Base-by-base conservation (phyloP, 129 eudicot species). In the Erigeron canadensis region DNA sequence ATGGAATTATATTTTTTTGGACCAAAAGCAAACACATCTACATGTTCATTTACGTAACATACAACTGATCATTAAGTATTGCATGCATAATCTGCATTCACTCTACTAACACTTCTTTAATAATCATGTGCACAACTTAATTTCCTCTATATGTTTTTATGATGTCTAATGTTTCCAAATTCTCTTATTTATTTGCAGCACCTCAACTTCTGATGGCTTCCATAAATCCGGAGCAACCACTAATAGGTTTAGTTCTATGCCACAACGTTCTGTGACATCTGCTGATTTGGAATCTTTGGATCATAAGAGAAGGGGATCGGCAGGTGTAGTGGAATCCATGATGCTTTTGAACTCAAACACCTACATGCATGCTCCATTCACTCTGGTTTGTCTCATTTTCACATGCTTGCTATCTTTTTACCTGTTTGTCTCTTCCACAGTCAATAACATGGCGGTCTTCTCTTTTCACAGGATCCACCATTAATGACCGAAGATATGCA, bases 401-500 rank as follows among this genome's bases (percentile, higher is more conserved):
- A 19, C 63, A 47, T 63, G 17, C 55, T 77, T 65, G 11, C 55
- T 37, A 21, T 77, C 15, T 65, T 57, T 38, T 39, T 40, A 47
- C 10, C 51, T 22, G 17, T 44, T 2, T 66, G 11, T 43, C 28
- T 74, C 11, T 45, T 21, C 50, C 17, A 53, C 37, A 45, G 5
- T 50, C 34, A 22, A 28, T 38, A 43, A 57, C 43, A 34, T 69
- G 60, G 17, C 8, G 17, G 0, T 57, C 60, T 21, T n/a, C 60
- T 39, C 12, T 59, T 80, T 59, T 80, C 41, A 60, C 71, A 94
- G 99, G 96, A 94, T 61, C 82, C 99, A 62, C 99, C 99, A 68
- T 83, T 84, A 13, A 94, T 94, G 99, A 94, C 99, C 0, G 99
- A 94, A 83, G 99, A 94, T 72, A 94, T 94, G 97, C 99, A 94